Evolutionary conservation across 805 yeast species (phyloP), one percentile per base, ranked within the genome.

Genomic region (Huiozyma sinensis): DNA sequence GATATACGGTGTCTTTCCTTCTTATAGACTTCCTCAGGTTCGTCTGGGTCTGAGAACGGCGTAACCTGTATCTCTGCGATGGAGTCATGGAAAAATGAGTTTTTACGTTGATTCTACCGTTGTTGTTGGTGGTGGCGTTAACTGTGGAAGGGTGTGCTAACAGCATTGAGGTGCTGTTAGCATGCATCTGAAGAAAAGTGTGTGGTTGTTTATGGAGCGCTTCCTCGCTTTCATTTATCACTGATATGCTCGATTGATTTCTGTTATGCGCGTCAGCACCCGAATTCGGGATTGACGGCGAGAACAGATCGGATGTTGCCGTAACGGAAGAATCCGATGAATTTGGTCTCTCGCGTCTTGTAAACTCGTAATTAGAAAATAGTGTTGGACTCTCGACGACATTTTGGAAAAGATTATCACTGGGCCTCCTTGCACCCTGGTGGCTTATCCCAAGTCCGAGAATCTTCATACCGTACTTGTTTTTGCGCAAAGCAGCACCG

Each of bases 51-150:
- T 59, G 65, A 31, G 58, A 61, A 44, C 65, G 58, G 29, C 68
- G 54, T 36, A 68, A 47, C 34, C 71, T 55, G 40, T 63, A 61
- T 36, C 63, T 54, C 48, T 68, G 73, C 3, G 70, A 67, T 1
- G 72, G 72, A 0, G 72, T 68, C 45, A 66, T 41, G 6, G 33
- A 40, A 44, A 30, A 27, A 13, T 13, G 11, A 1, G 28, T n/a
- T 27, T 13, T 36, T 12, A 6, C n/a, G 11, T 36, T 13, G 28
- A 10, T 11, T 10, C 9, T 36, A 7, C 28, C 5, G 12, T 17
- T 36, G 9, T 36, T 13, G 5, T 36, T 36, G 28, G 2, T n/a
- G 8, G 11, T 11, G 10, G 11, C 27, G 6, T 11, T 35, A 13
- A 4, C 24, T 17, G 24, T 17, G 24, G 24, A 17, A 17, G 24